Percentiles rank a stretch among this genome's conserved stretches.
These are phyloP conservation scores for Trypanosoma melophagium DNA, from an alignment of 208 protist species.

Conservation along the genomic window DNA sequence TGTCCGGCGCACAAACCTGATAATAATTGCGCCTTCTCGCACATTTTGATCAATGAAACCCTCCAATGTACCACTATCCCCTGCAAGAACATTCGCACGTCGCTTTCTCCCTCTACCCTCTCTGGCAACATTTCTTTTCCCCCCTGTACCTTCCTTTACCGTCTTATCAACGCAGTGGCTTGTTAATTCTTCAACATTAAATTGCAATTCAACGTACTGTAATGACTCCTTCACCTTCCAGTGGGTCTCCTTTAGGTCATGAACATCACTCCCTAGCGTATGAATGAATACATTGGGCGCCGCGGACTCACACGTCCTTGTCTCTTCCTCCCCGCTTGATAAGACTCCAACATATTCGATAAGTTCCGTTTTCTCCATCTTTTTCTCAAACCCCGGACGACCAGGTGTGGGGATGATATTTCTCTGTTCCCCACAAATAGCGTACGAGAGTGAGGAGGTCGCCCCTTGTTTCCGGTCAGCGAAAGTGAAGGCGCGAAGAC, in stretches of 20 bases:
- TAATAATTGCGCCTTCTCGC: constrained; percentile 22
- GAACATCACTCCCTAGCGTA: constrained; percentile 35
- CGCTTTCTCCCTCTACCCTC: constrained; percentile 24
- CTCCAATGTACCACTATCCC: constrained; percentile 11
- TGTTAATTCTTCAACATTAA: constrained; percentile 33
- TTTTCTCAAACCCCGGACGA: constrained; percentile 32
- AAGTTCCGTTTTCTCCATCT: constrained; percentile 50
- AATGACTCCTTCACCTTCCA: constrained; percentile 47
- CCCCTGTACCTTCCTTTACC: constrained; percentile 6
- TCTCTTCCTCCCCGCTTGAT: not conserved
- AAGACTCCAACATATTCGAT: constrained; percentile 44
- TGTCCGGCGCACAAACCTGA: constrained; percentile 26
- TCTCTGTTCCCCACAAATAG: constrained; percentile 40
- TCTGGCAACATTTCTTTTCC: constrained; percentile 1
- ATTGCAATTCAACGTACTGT: constrained; percentile 49
- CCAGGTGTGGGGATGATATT: constrained; percentile 51
- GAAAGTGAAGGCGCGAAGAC: constrained; percentile 35
- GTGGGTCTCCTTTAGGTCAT: constrained; percentile 16
- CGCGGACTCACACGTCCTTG: constrained; percentile 22
- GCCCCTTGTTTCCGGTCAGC: constrained; percentile 1
- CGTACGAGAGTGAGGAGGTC: constrained; percentile 31
- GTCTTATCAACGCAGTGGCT: constrained; percentile 23
- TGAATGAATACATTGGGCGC: constrained; percentile 42
- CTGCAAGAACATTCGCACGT: constrained; percentile 23
- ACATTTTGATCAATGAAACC: constrained; percentile 21